A percentile compares a stretch with the other conserved stretches of the same genome.
These are phyloP conservation scores for Alternaria triticimaculans DNA, from an alignment of 2,329 filamentous ascomycete genomes.

Conservation along the genomic window DNA sequence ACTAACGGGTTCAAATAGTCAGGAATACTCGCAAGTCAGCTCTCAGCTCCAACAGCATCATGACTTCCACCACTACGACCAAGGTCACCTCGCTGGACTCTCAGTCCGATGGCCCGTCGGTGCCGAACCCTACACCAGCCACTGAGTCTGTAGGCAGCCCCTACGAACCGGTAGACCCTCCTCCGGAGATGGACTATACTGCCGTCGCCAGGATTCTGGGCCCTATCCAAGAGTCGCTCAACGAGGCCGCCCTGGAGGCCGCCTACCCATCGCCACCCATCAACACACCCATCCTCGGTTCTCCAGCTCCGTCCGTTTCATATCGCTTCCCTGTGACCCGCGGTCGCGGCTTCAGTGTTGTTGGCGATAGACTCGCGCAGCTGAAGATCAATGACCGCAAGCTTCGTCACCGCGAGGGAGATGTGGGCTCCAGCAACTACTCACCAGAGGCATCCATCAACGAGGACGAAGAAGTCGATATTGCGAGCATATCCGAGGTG, in stretches of 20 bases:
- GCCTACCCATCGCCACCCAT: conserved; percentile 39
- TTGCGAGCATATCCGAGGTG: conserved; percentile 23
- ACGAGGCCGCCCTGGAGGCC: conserved; percentile 39
- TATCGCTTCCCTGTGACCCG: conserved; percentile 20
- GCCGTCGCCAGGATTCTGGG: conserved; percentile 37
- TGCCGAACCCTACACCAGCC: conserved; percentile 36
- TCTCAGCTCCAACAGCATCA: background rate
- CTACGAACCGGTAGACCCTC: conserved; percentile 17
- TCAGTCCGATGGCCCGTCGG: conserved; percentile 24
- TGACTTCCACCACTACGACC: conserved; percentile 8
- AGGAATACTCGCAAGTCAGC: background rate
- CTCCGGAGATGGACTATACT: conserved; percentile 30
- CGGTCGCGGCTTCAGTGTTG: conserved; percentile 69
- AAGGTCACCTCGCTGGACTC: conserved; percentile 33
- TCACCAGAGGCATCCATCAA: conserved; percentile 25
- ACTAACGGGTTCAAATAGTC: background rate
- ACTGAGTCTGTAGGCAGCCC: conserved; percentile 25
- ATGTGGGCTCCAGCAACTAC: conserved; percentile 25
- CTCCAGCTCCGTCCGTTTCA: conserved; percentile 35
- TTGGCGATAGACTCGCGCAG: conserved; percentile 87
- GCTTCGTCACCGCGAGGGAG: conserved; percentile 15
- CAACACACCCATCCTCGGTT: conserved; percentile 37
- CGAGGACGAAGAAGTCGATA: conserved; percentile 27
- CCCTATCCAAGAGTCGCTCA: conserved; percentile 39
- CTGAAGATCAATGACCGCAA: conserved; percentile 52